These are phyloP conservation scores for Grosmannia huntii DNA, from an alignment of 2,329 filamentous ascomycete species.

Conservation along the genomic window DNA sequence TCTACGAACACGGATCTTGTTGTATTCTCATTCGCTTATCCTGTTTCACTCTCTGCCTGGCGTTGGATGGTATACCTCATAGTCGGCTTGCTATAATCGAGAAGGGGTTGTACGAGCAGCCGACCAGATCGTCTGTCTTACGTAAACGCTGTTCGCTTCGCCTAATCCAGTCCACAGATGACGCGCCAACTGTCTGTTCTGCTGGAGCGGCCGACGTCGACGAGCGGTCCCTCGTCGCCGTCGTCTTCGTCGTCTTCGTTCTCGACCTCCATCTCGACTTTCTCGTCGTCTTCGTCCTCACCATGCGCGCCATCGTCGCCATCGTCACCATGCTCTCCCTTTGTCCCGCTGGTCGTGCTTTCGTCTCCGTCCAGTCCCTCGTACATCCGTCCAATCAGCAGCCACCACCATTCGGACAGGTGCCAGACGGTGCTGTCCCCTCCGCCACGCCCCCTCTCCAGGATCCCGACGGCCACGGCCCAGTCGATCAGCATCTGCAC, in stretches of 20 bases:
- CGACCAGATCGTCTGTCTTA: no score
- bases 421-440: slow-evolving; percentile 17
- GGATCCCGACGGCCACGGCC: slow-evolving; percentile 39
- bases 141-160: neutral
- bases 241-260: neutral
- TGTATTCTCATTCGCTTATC: no score
- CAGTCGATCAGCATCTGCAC: slow-evolving; percentile 44
- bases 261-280: neutral
- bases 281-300: neutral
- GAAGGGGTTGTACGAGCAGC: neutral
- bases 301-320: no score
- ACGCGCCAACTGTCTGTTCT: neutral
- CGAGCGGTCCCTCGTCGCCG: neutral
- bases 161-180: neutral
- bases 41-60: no score
- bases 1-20: no score
- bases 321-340: neutral
- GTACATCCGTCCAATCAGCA: slow-evolving; percentile 32
- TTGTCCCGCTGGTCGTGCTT: neutral
- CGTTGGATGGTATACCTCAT: neutral
- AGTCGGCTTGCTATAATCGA: neutral
- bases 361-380: neutral
- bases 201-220: neutral
- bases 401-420: slow-evolving; percentile 56
- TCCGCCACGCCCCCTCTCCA: slow-evolving; percentile 26